A percentile compares a stretch with the other conserved stretches of the same genome.
Conservation (phyloP, 23 red algal genomes). For the Gracilaria vermiculophylla region DNA sequence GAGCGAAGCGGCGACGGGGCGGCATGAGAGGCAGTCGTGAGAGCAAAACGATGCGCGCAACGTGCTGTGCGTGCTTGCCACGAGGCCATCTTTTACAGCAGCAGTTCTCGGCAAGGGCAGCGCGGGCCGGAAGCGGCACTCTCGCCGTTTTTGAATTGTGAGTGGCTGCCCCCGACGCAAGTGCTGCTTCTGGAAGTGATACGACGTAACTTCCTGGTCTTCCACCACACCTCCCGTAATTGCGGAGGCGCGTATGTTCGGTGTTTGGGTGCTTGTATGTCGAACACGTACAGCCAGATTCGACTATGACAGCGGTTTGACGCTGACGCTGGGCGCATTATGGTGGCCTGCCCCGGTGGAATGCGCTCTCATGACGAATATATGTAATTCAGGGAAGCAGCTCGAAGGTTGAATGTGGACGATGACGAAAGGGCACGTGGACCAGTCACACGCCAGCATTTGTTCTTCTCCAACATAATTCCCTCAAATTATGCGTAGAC, state of each 20-base stretch:
- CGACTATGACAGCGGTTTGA: not conserved
- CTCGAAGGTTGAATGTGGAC: not conserved
- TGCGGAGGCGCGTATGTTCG: not conserved
- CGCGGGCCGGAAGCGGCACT: conserved; percentile 6
- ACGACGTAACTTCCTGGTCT: not conserved
- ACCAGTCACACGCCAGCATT: not conserved
- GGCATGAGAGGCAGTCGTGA: not conserved
- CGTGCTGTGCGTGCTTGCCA: conserved; percentile 8
- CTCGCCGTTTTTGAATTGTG: not conserved
- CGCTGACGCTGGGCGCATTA: not conserved
- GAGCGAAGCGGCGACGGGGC: not conserved
- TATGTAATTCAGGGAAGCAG: not conserved
- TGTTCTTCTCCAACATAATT: not conserved
- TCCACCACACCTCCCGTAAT: not conserved
- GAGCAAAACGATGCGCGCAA: not conserved
- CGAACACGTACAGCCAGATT: not conserved
- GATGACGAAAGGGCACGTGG: not conserved
- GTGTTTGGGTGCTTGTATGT: not conserved
- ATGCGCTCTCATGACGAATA: conserved; percentile 1
- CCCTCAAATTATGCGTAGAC: not conserved
- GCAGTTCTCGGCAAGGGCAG: not conserved
- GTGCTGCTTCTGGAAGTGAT: not conserved
- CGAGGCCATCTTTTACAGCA: conserved; percentile 18
- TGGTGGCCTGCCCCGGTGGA: not conserved
- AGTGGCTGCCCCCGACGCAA: not conserved